A percentile compares a stretch with the other conserved stretches of the same genome.
These are phyloP conservation scores for Kitagawia praeruptora DNA, from an alignment of 129 eudicot species.

Conservation along the genomic window DNA sequence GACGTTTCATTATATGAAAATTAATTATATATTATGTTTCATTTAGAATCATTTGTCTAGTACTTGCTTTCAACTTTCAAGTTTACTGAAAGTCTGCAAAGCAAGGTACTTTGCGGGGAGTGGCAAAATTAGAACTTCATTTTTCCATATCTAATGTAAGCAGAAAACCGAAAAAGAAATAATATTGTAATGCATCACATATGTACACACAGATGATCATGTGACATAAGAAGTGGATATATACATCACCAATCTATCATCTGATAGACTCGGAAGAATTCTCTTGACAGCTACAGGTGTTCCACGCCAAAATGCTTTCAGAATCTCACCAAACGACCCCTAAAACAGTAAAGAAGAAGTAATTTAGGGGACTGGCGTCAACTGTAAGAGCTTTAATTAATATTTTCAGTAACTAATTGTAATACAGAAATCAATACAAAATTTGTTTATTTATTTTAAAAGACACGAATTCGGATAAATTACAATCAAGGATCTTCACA, in stretches of 20 bases:
- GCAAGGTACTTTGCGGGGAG: not conserved
- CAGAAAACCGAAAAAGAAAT: not conserved
- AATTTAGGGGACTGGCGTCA: not conserved
- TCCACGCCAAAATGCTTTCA: slow-evolving; percentile 93
- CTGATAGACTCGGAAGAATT: slow-evolving; percentile 92
- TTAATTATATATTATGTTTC: not conserved
- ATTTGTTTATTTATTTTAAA: not conserved
- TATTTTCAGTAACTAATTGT: not conserved
- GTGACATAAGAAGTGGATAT: slow-evolving; percentile 14
- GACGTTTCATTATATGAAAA: not conserved
- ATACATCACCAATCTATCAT: slow-evolving; percentile 81
- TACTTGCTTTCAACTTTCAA: not conserved
- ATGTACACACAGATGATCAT: not conserved
- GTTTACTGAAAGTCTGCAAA: not conserved
- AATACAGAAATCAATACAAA: not conserved
- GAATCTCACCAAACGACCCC: slow-evolving; percentile 96
- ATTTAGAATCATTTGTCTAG: not conserved
- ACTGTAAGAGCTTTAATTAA: not conserved
- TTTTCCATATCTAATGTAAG: not conserved
- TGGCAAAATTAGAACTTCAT: not conserved
- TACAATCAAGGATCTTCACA: slow-evolving; percentile 13
- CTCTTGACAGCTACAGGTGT: slow-evolving; percentile 97
- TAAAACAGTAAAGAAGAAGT: slow-evolving; percentile 12
- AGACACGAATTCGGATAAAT: not conserved
- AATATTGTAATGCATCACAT: not conserved